Evolutionary conservation across 108 stramenopile genomes (phyloP), one percentile per base, ranked within the genome.

Genomic region (Nitzschia palea): DNA sequence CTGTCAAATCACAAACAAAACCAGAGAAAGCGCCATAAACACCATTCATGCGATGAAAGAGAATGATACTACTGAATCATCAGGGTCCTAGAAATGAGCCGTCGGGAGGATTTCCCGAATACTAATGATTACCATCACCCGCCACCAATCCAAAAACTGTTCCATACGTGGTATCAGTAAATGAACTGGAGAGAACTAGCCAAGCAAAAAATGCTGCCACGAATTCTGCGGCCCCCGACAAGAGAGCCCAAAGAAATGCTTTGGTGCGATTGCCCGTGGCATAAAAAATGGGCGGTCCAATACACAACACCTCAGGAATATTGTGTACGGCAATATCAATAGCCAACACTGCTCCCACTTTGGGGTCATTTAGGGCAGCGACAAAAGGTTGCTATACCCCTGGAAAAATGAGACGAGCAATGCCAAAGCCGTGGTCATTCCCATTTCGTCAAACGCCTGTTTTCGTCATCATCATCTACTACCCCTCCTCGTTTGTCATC

Each of bases 111-210:
- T 74, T 78, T 98, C 97, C 35, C 88, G 81, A 28, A 91, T 51
- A 44, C 86, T 80, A 65, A 98, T 97, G 23, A 83, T 77, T 9
- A 94, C 78, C 93, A 96, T 94, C 94, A 96, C 96, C 96, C 3
- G 82, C 81, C 6, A 95, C 94, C 36, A 93, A n/a, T 10, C 91
- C 94, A 85, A 96, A 96, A 20, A 96, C 60, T 5, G 87, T 36
- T 20, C 73, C 94, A 71, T 88, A 95, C 15, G 79, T 57, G 4
- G 48, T 36, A 52, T 89, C 77, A n/a, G 68, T 62, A 1, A 61
- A 36, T 8, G 52, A 37, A 59, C 77, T 74, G 22, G 81, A 76
- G 47, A 97, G 61, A 42, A 91, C 40, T 5, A 71, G 61, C 86
- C 88, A 97, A 0, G 88, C 96, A 14, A 95, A 48, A 6, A 86